phyloP scores from a whole-genome alignment of 2,329 filamentous ascomycete species.

The Fragosphaeria purpurea region DNA sequence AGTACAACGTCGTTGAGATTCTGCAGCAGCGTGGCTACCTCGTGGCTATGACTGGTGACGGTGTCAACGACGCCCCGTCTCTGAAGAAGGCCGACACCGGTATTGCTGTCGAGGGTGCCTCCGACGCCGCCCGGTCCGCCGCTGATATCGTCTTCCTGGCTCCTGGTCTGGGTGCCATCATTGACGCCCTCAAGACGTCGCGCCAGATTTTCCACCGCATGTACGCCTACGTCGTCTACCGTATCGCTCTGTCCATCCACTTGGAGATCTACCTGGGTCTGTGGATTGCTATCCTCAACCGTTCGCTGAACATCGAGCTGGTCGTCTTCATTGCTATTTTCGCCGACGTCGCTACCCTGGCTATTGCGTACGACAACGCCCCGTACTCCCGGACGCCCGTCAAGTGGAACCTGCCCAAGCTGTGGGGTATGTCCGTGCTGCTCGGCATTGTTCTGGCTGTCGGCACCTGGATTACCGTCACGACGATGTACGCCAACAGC shows the following conservation, averaged over 20 bases:
- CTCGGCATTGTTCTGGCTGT: conserved; percentile 71
- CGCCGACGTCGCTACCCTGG: conserved; percentile 82
- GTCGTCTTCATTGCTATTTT: conserved; percentile 94
- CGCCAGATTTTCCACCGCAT: conserved; percentile 95
- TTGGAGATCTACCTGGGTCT: conserved; percentile 85
- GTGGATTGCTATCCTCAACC: conserved; percentile 83
- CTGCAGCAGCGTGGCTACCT: conserved; percentile 88
- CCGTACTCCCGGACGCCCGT: conserved; percentile 77
- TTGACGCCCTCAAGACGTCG: conserved; percentile 84
- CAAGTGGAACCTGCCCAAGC: conserved; percentile 91
- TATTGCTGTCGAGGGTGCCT: conserved; percentile 88
- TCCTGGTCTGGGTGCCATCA: conserved; percentile 83
- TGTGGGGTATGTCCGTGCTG: conserved; percentile 85
- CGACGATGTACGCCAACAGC: conserved; percentile 64
- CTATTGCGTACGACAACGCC: conserved; percentile 89
- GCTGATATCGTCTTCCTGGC: conserved; percentile 92
- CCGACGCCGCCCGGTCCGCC: conserved; percentile 80
- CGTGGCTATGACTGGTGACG: conserved; percentile 92
- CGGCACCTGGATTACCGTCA: conserved; percentile 82
- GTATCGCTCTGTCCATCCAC: conserved; percentile 85
- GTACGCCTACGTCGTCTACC: conserved; percentile 93
- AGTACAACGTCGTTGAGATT: conserved; percentile 90
- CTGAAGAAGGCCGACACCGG: conserved; percentile 94
- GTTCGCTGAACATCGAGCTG: conserved; percentile 72
- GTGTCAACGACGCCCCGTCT: conserved; percentile 88